Evolutionary conservation across 306 rosid species (phyloP).

Genomic region (Vigna nakashimae): DNA sequence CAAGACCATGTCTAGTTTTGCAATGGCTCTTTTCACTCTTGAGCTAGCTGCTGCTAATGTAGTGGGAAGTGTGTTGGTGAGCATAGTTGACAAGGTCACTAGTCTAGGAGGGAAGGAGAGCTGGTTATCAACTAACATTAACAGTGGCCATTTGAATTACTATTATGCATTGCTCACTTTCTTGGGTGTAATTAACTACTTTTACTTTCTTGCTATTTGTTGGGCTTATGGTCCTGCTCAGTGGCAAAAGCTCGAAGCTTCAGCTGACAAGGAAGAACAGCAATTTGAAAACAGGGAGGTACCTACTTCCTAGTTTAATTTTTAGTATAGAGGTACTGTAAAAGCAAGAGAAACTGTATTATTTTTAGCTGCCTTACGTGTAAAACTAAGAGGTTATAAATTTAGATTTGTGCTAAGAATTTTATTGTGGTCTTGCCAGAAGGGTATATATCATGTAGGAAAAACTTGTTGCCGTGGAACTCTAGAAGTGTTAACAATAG

Average conservation of each 20-base stretch:
- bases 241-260: conserved; percentile 29
- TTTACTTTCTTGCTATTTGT: conserved; percentile 54
- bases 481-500: too few relatives aligned
- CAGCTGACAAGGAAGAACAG: conserved; percentile 36
- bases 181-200: conserved; percentile 46
- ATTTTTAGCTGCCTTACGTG: background rate
- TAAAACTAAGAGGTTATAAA: background rate
- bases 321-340: background rate
- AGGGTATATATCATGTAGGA: background rate
- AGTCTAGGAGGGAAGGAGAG: conserved; percentile 52
- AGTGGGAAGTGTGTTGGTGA: conserved; percentile 42
- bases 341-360: background rate
- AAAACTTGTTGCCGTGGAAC: background rate
- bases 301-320: conserved; percentile 43
- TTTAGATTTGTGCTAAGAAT: background rate
- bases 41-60: conserved; percentile 46
- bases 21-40: conserved; percentile 52
- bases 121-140: conserved; percentile 62
- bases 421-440: background rate
- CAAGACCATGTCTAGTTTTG: conserved; percentile 57
- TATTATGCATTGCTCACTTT: conserved; percentile 46
- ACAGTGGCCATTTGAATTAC: conserved; percentile 55
- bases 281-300: conserved; percentile 47
- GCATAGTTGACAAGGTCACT: conserved; percentile 46
- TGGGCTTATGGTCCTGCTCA: conserved; percentile 45